A percentile compares a stretch with the other conserved stretches of the same genome.
Evolutionary conservation across 2,329 filamentous ascomycete genomes (phyloP).

Genomic region (Rhinocladiella mackenziei): DNA sequence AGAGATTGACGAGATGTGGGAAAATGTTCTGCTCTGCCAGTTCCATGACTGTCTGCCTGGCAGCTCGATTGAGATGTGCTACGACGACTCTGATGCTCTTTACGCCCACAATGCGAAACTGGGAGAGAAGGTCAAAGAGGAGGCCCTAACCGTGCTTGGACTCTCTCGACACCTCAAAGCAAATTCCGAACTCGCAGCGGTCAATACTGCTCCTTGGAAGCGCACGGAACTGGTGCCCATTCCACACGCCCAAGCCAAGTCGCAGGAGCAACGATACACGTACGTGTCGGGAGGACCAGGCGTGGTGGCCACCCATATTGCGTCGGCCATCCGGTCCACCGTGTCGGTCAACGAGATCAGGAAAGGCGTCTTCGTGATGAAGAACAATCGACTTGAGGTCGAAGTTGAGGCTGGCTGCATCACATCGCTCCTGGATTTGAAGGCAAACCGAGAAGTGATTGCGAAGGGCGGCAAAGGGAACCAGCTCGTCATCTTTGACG

Average conservation of each 20-base stretch:
- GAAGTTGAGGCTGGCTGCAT: conserved; percentile 72
- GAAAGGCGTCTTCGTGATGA: conserved; percentile 67
- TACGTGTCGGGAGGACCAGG: conserved; percentile 48
- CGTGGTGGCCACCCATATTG: conserved; percentile 36
- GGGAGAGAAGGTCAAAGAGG: conserved; percentile 66
- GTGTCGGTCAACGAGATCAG: conserved; percentile 50
- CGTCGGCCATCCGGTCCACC: conserved; percentile 27
- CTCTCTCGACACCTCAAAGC: conserved; percentile 47
- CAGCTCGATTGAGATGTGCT: conserved; percentile 96
- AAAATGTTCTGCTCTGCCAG: conserved; percentile 83
- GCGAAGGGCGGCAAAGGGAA: conserved; percentile 71
- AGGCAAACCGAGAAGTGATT: conserved; percentile 71
- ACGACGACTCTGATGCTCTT: conserved; percentile 87
- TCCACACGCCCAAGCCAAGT: conserved; percentile 37
- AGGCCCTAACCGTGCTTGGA: conserved; percentile 65
- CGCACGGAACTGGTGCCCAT: conserved; percentile 70
- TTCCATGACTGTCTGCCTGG: conserved; percentile 97
- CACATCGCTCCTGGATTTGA: conserved; percentile 75
- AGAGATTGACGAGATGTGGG: conserved; percentile 95
- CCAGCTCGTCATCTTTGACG: conserved; percentile 90
- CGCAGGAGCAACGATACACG: conserved; percentile 36
- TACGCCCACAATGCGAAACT: conserved; percentile 79
- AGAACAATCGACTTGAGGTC: conserved; percentile 73
- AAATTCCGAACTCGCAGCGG: conserved; percentile 52
- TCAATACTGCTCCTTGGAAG: conserved; percentile 87